Evolutionary conservation across 257 asterid species (phyloP), one percentile per base, ranked within the genome.

Genomic region (Solanum appendiculatum): DNA sequence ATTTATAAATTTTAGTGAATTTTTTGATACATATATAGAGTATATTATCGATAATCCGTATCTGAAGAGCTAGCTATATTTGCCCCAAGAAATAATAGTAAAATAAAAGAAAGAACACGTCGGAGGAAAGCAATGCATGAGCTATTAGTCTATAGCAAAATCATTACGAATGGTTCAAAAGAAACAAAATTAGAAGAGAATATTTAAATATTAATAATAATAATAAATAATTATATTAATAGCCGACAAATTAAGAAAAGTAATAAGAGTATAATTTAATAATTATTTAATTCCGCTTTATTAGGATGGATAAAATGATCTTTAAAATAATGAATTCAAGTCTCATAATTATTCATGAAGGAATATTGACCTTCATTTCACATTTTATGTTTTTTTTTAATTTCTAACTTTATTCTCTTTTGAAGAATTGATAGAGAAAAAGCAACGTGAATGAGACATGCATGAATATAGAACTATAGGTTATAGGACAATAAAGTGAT

Each of bases 381-480:
- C 39, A n/a, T 63, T 58, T 13, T 34, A 81, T 37, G 48, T 60
- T 21, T 2, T 83, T 83, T 58, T 64, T 34, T 56, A 2, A 0
- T 83, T 83, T 60, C 51, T 75, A 56, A 72, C 42, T 51, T 80
- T 80, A 46, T 60, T 66, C 44, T 78, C 80, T 56, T 54, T 70
- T 8, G 16, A 46, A 16, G 64, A 44, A 40, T 86, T 89, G 86
- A 87, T 27, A 39, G 23, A 75, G 34, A 75, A 77, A 54, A 77
- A 77, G 90, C 86, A 86, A 91, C 93, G 92, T 91, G 94, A 92
- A 91, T 86, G 87, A 86, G 93, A 92, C 93, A 91, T 94, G 95
- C 95, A 94, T 91, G 93, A 86, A 86, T 27, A 86, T 27, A 54
- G 10, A n/a, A 54, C 6, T n/a, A 56, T 56, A 56, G 64, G 25